phyloP scores from a whole-genome alignment of 2,329 filamentous ascomycete species.

The Calonectria multiphialidica region DNA sequence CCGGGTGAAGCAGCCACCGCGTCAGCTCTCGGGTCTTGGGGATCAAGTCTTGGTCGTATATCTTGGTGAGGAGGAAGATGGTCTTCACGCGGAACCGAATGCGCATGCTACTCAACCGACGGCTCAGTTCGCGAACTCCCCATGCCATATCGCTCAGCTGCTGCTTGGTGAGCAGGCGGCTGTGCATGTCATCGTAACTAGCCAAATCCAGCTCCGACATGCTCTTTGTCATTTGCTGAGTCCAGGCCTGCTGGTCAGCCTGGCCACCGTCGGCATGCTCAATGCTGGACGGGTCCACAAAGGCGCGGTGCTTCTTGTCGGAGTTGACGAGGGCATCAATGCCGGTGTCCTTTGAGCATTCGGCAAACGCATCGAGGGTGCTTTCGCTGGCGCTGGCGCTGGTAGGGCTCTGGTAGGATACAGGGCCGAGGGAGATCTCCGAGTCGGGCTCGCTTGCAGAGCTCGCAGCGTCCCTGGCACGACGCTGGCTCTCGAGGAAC shows the following conservation, averaged over 20 bases:
- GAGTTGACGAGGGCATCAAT: slow-evolving; percentile 33
- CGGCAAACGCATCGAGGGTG: slow-evolving; percentile 25
- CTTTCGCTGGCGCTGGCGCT: neutral
- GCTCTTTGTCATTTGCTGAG: slow-evolving; percentile 58
- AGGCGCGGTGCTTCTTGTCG: slow-evolving; percentile 40
- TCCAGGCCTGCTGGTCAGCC: slow-evolving; percentile 69
- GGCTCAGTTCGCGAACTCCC: slow-evolving; percentile 91
- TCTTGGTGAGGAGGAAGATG: slow-evolving; percentile 92
- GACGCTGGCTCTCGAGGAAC: slow-evolving; percentile 69
- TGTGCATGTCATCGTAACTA: slow-evolving; percentile 58
- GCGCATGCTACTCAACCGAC: slow-evolving; percentile 85
- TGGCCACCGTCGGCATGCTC: slow-evolving; percentile 62
- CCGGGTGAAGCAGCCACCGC: slow-evolving; percentile 82
- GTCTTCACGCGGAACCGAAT: slow-evolving; percentile 85
- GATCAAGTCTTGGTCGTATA: slow-evolving; percentile 86
- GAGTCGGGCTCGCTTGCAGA: slow-evolving; percentile 43
- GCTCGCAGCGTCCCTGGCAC: slow-evolving; percentile 43
- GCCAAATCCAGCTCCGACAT: slow-evolving; percentile 56
- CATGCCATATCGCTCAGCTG: slow-evolving; percentile 97
- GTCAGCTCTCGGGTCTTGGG: slow-evolving; percentile 81
- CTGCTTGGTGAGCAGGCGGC: slow-evolving; percentile 90
- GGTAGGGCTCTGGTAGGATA: slow-evolving; percentile 37
- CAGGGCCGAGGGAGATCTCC: slow-evolving; percentile 46
- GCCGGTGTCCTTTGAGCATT: slow-evolving; percentile 29
- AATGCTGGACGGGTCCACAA: slow-evolving; percentile 56